These are phyloP conservation scores for Cladorrhinum samala DNA, from an alignment of 495 filamentous ascomycete genomes.

Conservation along the genomic window DNA sequence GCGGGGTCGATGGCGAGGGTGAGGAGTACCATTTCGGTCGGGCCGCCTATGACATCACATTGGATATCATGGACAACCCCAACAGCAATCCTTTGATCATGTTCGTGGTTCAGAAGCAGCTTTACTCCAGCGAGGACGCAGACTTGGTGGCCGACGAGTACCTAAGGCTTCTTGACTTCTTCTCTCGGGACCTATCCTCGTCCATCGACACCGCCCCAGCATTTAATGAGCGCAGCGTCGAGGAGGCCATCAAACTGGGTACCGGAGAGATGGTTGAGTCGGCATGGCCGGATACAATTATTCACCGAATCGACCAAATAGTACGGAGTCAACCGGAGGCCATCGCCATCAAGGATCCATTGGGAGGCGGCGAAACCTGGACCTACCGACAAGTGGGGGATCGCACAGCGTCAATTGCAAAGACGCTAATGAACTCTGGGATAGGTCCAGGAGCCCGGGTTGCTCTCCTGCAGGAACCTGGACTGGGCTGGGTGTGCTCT, in stretches of 20 bases:
- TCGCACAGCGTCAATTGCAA: neutral
- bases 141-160: neutral
- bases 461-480: too few species aligned
- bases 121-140: slow-evolving; percentile 13
- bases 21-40: neutral
- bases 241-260: neutral
- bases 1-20: slow-evolving; percentile 5
- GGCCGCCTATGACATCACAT: slow-evolving; percentile 19
- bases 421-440: neutral
- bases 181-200: neutral
- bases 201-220: neutral
- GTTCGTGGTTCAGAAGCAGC: slow-evolving; percentile 10
- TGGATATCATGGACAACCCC: slow-evolving; percentile 21
- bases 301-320: neutral
- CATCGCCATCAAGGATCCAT: neutral
- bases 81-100: slow-evolving; percentile 6
- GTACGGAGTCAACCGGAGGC: neutral
- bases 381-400: neutral
- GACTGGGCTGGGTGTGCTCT: too few species aligned
- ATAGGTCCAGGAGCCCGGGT: too few species aligned
- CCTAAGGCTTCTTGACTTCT: slow-evolving; percentile 7
- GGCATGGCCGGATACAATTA: neutral
- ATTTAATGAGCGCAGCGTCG: too few species aligned
- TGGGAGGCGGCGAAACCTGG: neutral
- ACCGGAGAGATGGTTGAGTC: neutral